These are phyloP conservation scores for Heritiera fomes DNA, from an alignment of 345 rosid species.

Conservation along the genomic window DNA sequence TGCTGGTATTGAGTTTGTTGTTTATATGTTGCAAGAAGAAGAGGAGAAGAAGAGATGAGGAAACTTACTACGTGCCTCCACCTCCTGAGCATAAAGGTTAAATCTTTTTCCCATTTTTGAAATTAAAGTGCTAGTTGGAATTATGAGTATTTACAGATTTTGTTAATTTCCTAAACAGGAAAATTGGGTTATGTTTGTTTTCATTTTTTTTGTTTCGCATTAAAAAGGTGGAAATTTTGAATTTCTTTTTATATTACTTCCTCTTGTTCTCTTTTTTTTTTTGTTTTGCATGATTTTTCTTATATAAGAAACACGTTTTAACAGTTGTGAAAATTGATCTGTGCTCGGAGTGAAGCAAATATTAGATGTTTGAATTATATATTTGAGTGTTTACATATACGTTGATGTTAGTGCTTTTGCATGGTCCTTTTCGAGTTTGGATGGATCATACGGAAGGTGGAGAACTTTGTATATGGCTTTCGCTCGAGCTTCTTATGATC, in stretches of 20 bases:
- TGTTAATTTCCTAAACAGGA: neutral
- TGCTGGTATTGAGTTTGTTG: slow-evolving; percentile 44
- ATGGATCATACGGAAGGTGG: neutral
- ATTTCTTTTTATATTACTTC: neutral
- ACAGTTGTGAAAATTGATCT: neutral
- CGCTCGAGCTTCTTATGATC: neutral
- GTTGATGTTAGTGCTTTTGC: slow-evolving; percentile 18
- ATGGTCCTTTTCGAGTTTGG: neutral
- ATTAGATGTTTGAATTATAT: neutral
- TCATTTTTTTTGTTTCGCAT: neutral
- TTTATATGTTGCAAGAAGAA: slow-evolving; percentile 60
- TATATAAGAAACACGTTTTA: neutral
- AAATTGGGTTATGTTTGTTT: neutral
- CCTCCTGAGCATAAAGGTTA: slow-evolving; percentile 40
- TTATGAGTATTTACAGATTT: neutral
- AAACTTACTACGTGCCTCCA: slow-evolving; percentile 22
- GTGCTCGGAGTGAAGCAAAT: neutral
- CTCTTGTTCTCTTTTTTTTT: neutral
- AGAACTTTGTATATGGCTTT: neutral
- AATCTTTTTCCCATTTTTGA: slow-evolving; percentile 4
- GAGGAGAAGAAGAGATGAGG: slow-evolving; percentile 35
- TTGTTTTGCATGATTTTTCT: neutral
- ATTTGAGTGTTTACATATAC: neutral
- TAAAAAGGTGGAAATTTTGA: neutral
- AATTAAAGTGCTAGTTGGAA: neutral